Evolutionary conservation across 2,329 filamentous ascomycete genomes (phyloP).

Genomic region (Xylaria sp.): DNA sequence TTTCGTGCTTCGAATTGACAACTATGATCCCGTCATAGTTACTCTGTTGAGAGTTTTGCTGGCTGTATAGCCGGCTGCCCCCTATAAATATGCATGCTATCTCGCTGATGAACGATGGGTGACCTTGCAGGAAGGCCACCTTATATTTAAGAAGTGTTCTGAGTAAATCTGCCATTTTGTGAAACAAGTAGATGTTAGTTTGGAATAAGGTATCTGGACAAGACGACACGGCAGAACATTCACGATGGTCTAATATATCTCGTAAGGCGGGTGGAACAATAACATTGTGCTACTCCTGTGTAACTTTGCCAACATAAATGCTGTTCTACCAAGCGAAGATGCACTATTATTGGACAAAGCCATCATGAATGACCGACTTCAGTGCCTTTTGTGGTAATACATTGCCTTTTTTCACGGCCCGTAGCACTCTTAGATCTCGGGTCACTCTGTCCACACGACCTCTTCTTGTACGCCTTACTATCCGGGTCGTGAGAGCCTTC

Average conservation of each 20-base stretch:
- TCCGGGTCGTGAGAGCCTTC: neutral
- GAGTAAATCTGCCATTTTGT: slow-evolving; percentile 4
- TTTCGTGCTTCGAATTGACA: slow-evolving; percentile 19
- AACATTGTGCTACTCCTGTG: neutral
- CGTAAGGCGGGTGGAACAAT: slow-evolving; percentile 2
- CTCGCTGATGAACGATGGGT: slow-evolving; percentile 15
- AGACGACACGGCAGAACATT: neutral
- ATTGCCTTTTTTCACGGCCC: neutral
- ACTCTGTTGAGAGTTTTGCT: neutral
- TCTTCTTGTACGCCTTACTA: neutral
- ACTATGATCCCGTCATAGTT: slow-evolving; percentile 30
- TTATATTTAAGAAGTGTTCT: slow-evolving; percentile 4
- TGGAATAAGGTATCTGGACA: too few species aligned
- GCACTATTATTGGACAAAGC: neutral
- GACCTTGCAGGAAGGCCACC: slow-evolving; percentile 16
- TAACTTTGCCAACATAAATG: neutral
- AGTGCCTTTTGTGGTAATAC: neutral
- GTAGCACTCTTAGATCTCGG: neutral
- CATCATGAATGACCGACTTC: neutral
- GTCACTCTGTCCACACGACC: neutral
- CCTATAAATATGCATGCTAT: slow-evolving; percentile 28
- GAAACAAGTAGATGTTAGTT: neutral
- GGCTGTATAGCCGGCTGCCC: slow-evolving; percentile 28
- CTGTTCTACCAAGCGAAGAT: neutral
- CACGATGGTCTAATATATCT: neutral